phyloP scores from a whole-genome alignment of 1,284 basidiomycete genomes.

The Trametes versicolor region DNA sequence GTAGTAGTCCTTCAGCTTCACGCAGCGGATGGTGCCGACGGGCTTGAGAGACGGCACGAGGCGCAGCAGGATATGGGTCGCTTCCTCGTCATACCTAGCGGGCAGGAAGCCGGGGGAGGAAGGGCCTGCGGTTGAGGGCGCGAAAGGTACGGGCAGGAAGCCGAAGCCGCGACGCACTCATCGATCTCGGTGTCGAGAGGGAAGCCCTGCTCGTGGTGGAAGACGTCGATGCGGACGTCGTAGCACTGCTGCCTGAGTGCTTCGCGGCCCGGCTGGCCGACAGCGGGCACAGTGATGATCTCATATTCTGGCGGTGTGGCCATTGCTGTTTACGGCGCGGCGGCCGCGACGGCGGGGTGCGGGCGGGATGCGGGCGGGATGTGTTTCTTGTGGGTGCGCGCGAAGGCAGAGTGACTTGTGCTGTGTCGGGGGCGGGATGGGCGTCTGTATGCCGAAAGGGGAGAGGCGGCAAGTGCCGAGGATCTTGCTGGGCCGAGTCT shows the following conservation, averaged over 20 bases:
- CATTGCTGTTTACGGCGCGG: constrained; percentile 10
- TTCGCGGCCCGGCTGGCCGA: constrained; percentile 46
- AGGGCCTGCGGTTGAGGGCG: constrained; percentile 20
- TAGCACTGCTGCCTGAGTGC: constrained; percentile 64
- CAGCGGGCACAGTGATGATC: constrained; percentile 56
- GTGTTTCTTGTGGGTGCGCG: constrained; percentile 12
- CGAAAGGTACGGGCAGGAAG: constrained; percentile 14
- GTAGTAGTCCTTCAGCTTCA: constrained; percentile 53
- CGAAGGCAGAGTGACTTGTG: constrained; percentile 7
- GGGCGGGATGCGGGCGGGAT: constrained; percentile 6
- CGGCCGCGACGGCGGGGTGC: constrained; percentile 1
- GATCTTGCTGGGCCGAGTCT: constrained; percentile 10
- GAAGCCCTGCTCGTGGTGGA: constrained; percentile 75
- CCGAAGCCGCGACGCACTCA: constrained; percentile 56
- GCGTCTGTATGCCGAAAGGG: constrained; percentile 23
- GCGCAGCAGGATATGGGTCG: constrained; percentile 77
- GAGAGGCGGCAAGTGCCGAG: constrained; percentile 32
- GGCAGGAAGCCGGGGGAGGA: constrained; percentile 20
- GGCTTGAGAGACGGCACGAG: constrained; percentile 65
- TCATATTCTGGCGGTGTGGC: constrained; percentile 56
- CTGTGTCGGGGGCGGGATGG: constrained; percentile 3
- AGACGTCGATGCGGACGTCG: constrained; percentile 73
- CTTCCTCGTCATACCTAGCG: constrained; percentile 64
- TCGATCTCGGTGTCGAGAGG: constrained; percentile 77
- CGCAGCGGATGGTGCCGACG: constrained; percentile 73